Evolutionary conservation across 2,329 filamentous ascomycete genomes (phyloP).

Genomic region (Hypomyces perniciosus): DNA sequence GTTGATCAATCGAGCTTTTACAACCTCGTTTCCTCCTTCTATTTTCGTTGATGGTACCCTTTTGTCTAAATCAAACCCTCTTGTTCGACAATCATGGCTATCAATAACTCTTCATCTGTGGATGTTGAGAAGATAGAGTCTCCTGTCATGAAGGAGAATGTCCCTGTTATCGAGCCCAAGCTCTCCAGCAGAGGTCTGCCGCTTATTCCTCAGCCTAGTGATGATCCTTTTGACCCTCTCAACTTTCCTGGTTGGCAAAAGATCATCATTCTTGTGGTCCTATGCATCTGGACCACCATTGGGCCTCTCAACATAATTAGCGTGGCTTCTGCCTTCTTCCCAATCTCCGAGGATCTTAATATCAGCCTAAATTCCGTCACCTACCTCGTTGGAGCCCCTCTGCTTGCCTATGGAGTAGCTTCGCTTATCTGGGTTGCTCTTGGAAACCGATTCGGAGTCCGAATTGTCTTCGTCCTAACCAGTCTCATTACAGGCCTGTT

Average conservation of each 20-base stretch:
- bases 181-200: not conserved
- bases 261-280: not conserved
- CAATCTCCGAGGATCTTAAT: conserved; percentile 1
- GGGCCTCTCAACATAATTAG: conserved; percentile 4
- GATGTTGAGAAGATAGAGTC: conserved; percentile 4
- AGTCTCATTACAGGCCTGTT: not conserved
- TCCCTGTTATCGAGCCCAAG: conserved; percentile 1
- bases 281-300: conserved; percentile 2
- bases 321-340: conserved; percentile 4
- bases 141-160: conserved; percentile 1
- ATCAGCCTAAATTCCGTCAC: conserved; percentile 5
- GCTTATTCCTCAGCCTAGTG: conserved; percentile 2
- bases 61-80: not conserved
- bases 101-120: not conserved
- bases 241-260: conserved; percentile 1
- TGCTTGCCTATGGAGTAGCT: conserved; percentile 2
- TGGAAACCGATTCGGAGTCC: conserved; percentile 1
- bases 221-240: conserved; percentile 4
- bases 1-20: not conserved
- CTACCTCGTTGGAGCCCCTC: conserved; percentile 1
- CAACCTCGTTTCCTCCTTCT: not conserved
- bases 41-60: not conserved
- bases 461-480: not conserved
- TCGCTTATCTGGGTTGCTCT: conserved; percentile 4
- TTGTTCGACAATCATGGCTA: not conserved